Base-by-base conservation (phyloP, 2,329 filamentous ascomycete species). In the Leptosphaerulina australis region DNA sequence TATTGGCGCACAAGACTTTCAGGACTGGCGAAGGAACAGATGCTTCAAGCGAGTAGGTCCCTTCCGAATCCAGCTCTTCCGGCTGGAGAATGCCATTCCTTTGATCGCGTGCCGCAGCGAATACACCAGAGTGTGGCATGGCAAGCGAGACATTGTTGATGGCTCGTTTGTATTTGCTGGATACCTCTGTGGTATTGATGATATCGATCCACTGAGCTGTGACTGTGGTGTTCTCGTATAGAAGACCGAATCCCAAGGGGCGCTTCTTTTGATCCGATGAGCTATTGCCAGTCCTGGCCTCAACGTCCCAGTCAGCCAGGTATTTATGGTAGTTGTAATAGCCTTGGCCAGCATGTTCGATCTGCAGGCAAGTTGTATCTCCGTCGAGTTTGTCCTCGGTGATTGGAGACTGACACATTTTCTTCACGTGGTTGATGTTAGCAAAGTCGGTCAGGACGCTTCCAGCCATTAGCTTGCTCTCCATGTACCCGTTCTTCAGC, bases 131-230 rank as follows among this genome's bases (percentile, higher is more conserved):
- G 60, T 94, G 90, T 0, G 90, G 90, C 81, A 92, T 87, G 0
- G 88, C 88, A 58, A 92, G 78, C 0, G 87, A 88, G 20, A 91
- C 83, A 56, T 92, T 91, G 66, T 91, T 89, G 61, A 93, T 76
- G 28, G 88, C 78, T 20, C 88, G 78, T 0, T 76, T 72, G 44
- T 82, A 68, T 9, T 77, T 65, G 4, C 76, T 65, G 3, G 79
- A 86, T 0, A 77, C 73, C 3, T 74, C 68, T 0, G 77, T 77
- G 14, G 85, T 79, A 46, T 89, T 77, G 25, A 78, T 72, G 7
- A 78, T 73, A 48, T 88, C 79, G 28, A 91, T 83, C 89, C 89
- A 94, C 2, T 83, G 78, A 0, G 84, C 86, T 1, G 74, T 79
- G 45, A 92, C 77, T 0, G 88, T 91, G 0, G 86, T 90, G 57